phyloP scores from a whole-genome alignment of 371 early-diverging fungal genomes.

The Parasitella parasitica region DNA sequence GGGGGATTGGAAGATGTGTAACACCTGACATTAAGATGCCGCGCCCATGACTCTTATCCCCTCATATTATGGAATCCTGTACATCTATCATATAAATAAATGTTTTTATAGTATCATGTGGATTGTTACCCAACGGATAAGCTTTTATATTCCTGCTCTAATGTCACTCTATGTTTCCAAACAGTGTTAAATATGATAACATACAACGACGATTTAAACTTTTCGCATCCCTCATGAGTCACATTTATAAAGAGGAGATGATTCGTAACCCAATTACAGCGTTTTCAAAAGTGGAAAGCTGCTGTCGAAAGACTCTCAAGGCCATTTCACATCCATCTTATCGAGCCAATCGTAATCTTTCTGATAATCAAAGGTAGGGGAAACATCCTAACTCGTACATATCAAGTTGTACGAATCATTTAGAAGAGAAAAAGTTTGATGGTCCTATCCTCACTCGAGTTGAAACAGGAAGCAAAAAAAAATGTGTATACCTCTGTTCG shows the following conservation, averaged over 20 bases:
- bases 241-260: not conserved
- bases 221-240: not conserved
- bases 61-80: not conserved
- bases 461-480: not conserved
- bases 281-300: not conserved
- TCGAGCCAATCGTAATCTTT: constrained; percentile 17
- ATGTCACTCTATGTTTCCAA: too few relatives aligned
- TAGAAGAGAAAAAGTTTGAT: not conserved
- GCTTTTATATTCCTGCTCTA: too few relatives aligned
- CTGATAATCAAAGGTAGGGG: constrained; percentile 6
- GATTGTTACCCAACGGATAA: not conserved
- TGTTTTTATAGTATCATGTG: not conserved
- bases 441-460: not conserved
- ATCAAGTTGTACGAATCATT: not conserved
- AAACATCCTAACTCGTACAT: not conserved
- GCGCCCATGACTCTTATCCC: not conserved
- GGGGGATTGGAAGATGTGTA: not conserved
- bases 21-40: not conserved
- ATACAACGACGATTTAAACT: not conserved
- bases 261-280: constrained; percentile 2
- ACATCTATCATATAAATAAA: not conserved
- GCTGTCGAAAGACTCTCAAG: not conserved
- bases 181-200: too few relatives aligned
- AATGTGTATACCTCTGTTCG: not conserved
- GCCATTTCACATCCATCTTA: constrained; percentile 3